Conservation (phyloP, 1,284 basidiomycete genomes). For the Rhizoctonia solani region DNA sequence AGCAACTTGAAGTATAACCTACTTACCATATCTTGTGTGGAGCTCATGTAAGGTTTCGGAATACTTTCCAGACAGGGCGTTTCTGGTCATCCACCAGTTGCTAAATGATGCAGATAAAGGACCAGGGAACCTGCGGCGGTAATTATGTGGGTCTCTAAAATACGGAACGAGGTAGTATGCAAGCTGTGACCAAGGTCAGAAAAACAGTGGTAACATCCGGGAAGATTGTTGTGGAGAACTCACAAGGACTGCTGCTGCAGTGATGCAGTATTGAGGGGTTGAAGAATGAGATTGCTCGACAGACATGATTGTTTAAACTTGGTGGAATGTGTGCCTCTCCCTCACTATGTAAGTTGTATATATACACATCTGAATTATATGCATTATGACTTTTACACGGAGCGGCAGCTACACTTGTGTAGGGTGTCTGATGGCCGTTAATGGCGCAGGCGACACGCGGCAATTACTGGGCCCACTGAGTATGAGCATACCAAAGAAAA, state of each 20-base stretch:
- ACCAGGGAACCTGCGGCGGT: constrained; percentile 65
- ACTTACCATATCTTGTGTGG: constrained; percentile 73
- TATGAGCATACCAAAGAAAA: too few species aligned
- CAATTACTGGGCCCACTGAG: too few species aligned
- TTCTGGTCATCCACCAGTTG: constrained; percentile 75
- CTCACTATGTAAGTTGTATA: too few species aligned
- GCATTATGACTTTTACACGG: too few species aligned
- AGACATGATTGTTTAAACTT: background rate
- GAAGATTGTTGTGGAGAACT: background rate
- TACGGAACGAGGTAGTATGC: constrained; percentile 58
- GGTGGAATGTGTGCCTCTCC: too few species aligned
- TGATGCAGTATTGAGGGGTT: background rate
- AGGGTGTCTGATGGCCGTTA: too few species aligned
- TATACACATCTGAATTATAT: too few species aligned
- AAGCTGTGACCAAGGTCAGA: background rate
- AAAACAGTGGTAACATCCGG: background rate
- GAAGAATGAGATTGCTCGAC: background rate
- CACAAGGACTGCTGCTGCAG: background rate
- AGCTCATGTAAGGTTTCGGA: constrained; percentile 75
- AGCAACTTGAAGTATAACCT: background rate
- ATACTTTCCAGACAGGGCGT: constrained; percentile 69
- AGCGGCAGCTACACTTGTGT: too few species aligned
- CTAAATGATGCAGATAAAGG: constrained; percentile 76
- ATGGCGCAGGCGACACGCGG: too few species aligned
- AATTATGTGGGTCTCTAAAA: constrained; percentile 59